These are phyloP conservation scores for Xylaria sp. DNA, from an alignment of 2,329 filamentous ascomycete species.

Conservation along the genomic window DNA sequence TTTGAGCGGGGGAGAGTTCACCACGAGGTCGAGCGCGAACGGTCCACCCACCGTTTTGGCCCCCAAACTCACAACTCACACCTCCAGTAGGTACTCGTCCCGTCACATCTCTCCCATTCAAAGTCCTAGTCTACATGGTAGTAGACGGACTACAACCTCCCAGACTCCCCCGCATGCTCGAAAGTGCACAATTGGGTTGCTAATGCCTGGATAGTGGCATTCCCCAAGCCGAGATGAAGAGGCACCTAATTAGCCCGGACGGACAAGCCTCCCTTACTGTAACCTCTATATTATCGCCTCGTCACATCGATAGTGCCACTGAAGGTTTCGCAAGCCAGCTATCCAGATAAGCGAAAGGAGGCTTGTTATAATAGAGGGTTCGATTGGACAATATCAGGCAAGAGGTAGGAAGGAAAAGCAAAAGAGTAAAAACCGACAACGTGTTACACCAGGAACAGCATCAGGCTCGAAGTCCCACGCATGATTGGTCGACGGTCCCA, in stretches of 20 bases:
- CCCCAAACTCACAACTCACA: slow-evolving; percentile 30
- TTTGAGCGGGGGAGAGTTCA: slow-evolving; percentile 12
- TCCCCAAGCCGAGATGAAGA: slow-evolving; percentile 8
- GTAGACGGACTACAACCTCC: background rate
- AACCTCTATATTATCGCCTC: background rate
- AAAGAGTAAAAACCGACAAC: background rate
- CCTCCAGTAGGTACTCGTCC: background rate
- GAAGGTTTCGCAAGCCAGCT: background rate
- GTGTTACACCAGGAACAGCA: slow-evolving; percentile 24
- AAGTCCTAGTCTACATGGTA: slow-evolving; percentile 1
- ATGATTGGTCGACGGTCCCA: slow-evolving; percentile 33
- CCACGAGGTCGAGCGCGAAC: slow-evolving; percentile 15
- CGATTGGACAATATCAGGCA: background rate
- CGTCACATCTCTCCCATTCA: background rate
- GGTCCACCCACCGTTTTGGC: slow-evolving; percentile 14
- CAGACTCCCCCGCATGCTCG: slow-evolving; percentile 8
- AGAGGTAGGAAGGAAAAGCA: slow-evolving; percentile 1
- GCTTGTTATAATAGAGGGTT: background rate
- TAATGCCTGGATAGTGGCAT: slow-evolving; percentile 6
- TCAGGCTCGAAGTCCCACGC: slow-evolving; percentile 14
- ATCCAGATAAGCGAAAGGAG: background rate
- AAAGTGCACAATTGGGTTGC: slow-evolving; percentile 12
- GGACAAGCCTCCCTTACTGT: background rate
- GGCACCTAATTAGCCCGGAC: slow-evolving; percentile 30
- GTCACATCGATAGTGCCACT: slow-evolving; percentile 1